Evolutionary conservation across 2,329 filamentous ascomycete genomes (phyloP).

Genomic region (Chalaropsis ovoidea): DNA sequence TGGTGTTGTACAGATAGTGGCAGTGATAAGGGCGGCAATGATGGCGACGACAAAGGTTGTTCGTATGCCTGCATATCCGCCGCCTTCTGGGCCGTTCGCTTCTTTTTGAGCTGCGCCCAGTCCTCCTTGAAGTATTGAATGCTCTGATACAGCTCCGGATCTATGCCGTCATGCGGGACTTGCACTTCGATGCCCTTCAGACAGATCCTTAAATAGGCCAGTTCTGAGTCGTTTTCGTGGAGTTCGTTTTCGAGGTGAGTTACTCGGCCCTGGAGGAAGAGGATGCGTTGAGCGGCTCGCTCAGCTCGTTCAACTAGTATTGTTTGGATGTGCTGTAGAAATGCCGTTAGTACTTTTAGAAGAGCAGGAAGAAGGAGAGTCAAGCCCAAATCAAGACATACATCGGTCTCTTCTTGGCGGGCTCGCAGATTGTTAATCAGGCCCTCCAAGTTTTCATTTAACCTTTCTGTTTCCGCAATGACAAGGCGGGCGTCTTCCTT

Average conservation of each 20-base stretch:
- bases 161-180: slow-evolving; percentile 43
- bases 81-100: slow-evolving; percentile 29
- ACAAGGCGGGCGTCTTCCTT: slow-evolving; percentile 29
- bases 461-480: slow-evolving; percentile 32
- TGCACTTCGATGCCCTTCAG: slow-evolving; percentile 54
- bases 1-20: neutral
- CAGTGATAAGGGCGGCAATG: neutral
- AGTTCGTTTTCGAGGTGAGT: slow-evolving; percentile 50
- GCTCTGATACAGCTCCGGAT: slow-evolving; percentile 48
- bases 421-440: slow-evolving; percentile 44
- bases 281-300: slow-evolving; percentile 47
- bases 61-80: slow-evolving; percentile 9
- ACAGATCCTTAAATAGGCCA: slow-evolving; percentile 52
- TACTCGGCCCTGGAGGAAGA: slow-evolving; percentile 50
- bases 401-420: slow-evolving; percentile 51
- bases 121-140: slow-evolving; percentile 54
- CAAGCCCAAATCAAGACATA: slow-evolving; percentile 27
- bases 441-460: slow-evolving; percentile 43
- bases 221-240: slow-evolving; percentile 48
- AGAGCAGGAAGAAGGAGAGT: slow-evolving; percentile 5
- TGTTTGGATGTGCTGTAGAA: slow-evolving; percentile 48
- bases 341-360: slow-evolving; percentile 29
- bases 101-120: slow-evolving; percentile 44
- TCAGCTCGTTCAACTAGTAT: slow-evolving; percentile 50
- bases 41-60: neutral